Base-by-base conservation (phyloP, 106 monocot genomes). In the Allium cepa region DNA sequence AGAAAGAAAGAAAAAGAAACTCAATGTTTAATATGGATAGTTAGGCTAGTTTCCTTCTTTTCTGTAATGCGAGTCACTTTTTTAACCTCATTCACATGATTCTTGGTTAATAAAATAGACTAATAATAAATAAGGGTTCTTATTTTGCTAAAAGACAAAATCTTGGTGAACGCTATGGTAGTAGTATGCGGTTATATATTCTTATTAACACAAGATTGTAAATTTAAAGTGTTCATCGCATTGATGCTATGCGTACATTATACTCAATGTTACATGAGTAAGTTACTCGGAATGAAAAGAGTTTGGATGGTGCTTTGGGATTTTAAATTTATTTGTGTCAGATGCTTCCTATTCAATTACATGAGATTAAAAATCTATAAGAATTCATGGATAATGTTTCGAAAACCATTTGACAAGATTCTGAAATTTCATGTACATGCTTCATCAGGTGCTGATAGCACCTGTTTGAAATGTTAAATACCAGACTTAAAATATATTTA, bases 71-170 rank as follows among this genome's bases (percentile, higher is more conserved):
- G 65, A 12, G 48, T 65, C 65, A 65, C 67, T 67, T 52, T 67
- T 26, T 67, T 52, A 7, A 7, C 67, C 53, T 53, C 67, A 67
- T 67, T 67, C 67, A 67, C 67, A 67, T 67, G 67, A 16, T 67
- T 53, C 67, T 27, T 67, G 67, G 51, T 52, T 67, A 52, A 67
- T 50, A 18, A 51, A 67, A 53, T 8, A 49, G 17, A 46, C 48
- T 8, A 26, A 17, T 17, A 67, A 67, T 52, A 26, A 66, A 67
- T 53, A 8, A 50, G 11, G 48, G 11, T 66, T 22, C 49, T 3
- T 66, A 50, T 66, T 66, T 66, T 26, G 50, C 22, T 66, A 50
- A 11, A 22, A n/a, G 50, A 36, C 65, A 66, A 50, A 3, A 12
- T 50, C 9, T 8, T 11, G 53, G 67, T 28, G 22, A 27, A 10